Evolutionary conservation across 805 yeast species (phyloP), one percentile per base, ranked within the genome.

Genomic region (Candida maesae): DNA sequence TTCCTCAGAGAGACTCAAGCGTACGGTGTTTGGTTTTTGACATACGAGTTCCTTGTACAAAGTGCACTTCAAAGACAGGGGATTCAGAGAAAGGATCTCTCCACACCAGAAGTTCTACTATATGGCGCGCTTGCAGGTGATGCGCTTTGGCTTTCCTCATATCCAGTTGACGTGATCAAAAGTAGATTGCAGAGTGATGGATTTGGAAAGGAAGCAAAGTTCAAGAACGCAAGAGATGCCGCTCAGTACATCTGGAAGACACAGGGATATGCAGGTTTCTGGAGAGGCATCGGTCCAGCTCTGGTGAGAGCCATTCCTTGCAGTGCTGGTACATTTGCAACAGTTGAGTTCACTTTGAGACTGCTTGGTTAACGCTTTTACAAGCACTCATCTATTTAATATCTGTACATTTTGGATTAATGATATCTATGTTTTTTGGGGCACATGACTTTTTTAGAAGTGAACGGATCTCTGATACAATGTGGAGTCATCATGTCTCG

Each of bases 91-190:
- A 61, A 65, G 9, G 88, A 88, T 33, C 78, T 93, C 24, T 87
- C 95, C 5, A 84, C 93, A 33, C 86, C 89, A 84, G 84, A 84
- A 53, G 72, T 91, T 47, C 86, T 97, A 58, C 47, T 75, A 21
- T 90, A 71, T 60, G 99, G 99, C 49, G 98, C 95, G 2, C 64
- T 83, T 25, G 90, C 96, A 1, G 99, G 99, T 20, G 82, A 89
- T 52, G 74, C 89, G 2, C 54, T 91, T 66, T 91, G 99, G 99
- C 60, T 79, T 13, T 71, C 82, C 18, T 75, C 81, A 13, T 91
- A 90, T 59, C 99, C 98, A 12, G 66, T 90, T 19, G 99, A 93
- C 63, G 93, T 93, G 3, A 67, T 93, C 56, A 93, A 93, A 68
- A 86, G 96, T 21, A 80, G 81, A 45, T 68, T 91, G 61, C 99